These are phyloP conservation scores for Nepenthes alata DNA, from an alignment of 179 eudicot genomes.

Conservation along the genomic window DNA sequence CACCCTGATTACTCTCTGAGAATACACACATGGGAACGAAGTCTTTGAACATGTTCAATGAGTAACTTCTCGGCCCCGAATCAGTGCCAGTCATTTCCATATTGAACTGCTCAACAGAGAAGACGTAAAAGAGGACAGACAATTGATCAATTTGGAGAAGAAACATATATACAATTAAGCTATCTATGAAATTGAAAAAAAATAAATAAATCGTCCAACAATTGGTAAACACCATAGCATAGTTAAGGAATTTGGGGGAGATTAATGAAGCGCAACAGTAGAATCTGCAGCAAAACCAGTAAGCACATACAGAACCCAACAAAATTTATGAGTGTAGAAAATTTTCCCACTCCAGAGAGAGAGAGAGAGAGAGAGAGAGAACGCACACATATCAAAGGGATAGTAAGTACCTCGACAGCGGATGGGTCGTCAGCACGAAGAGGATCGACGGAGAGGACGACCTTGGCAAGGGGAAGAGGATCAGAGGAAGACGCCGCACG, in stretches of 20 bases:
- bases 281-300: neutral
- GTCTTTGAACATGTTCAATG: conserved; percentile 76
- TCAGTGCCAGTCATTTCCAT: conserved; percentile 82
- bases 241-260: neutral
- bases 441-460: conserved; percentile 78
- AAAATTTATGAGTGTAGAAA: neutral
- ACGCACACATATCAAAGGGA: neutral
- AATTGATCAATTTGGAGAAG: neutral
- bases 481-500: conserved; percentile 32
- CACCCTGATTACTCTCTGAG: conserved; percentile 71
- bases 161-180: neutral
- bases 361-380: neutral
- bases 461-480: conserved; percentile 48
- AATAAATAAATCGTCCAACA: neutral
- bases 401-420: conserved; percentile 23
- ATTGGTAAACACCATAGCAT: neutral
- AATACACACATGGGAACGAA: conserved; percentile 87
- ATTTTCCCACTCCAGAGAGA: neutral
- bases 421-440: conserved; percentile 49
- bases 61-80: conserved; percentile 61
- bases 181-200: too few relatives aligned
- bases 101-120: conserved; percentile 41
- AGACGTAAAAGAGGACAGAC: neutral
- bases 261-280: neutral
- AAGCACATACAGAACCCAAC: neutral